Conservation (phyloP, 73 alveolate species). For the Tetrahymena borealis region DNA sequence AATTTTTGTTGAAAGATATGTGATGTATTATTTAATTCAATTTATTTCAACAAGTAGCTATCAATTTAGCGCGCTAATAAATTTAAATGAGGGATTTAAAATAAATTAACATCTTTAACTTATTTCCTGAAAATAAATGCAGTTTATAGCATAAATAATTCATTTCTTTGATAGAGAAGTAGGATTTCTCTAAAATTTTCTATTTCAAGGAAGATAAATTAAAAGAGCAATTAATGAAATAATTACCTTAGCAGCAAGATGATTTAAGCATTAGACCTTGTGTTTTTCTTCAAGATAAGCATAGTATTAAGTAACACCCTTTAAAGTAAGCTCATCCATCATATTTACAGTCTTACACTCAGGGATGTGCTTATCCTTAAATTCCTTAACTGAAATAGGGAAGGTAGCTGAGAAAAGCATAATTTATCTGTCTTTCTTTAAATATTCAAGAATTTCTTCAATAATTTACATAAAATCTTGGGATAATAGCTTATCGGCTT, state of each 20-base stretch:
- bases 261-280: constrained; percentile 42
- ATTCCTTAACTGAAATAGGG: constrained; percentile 86
- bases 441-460: constrained; percentile 69
- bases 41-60: too few relatives aligned
- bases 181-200: background rate
- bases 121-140: too few relatives aligned
- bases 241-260: constrained; percentile 3
- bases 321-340: constrained; percentile 95
- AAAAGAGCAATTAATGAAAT: background rate
- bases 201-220: too few relatives aligned
- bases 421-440: constrained; percentile 81
- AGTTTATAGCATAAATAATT: too few relatives aligned
- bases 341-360: constrained; percentile 83
- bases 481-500: constrained; percentile 96
- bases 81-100: too few relatives aligned
- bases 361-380: constrained; percentile 77
- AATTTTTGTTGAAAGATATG: too few relatives aligned
- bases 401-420: constrained; percentile 96
- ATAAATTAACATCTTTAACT: too few relatives aligned
- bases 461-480: constrained; percentile 82
- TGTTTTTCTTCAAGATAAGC: constrained; percentile 91
- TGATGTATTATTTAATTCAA: too few relatives aligned
- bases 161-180: too few relatives aligned
- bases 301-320: constrained; percentile 96
- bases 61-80: too few relatives aligned